These are phyloP conservation scores for Komagataella ulmi DNA, from an alignment of 805 yeast genomes.

Conservation along the genomic window DNA sequence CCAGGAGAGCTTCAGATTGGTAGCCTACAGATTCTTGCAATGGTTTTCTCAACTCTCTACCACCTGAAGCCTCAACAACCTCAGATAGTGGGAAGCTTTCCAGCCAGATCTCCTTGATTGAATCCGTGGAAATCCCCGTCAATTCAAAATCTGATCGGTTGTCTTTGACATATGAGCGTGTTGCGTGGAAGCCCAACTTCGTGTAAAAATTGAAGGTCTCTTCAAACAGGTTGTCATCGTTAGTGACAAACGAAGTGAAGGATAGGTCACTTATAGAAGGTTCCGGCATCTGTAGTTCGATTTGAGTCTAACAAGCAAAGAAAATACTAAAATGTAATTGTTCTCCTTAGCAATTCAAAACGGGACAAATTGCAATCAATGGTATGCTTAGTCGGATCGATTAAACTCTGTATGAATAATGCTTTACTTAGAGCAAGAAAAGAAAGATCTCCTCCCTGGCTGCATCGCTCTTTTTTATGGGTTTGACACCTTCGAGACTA, in stretches of 20 bases:
- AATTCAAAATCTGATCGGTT: slow-evolving; percentile 19
- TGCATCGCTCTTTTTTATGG: background rate
- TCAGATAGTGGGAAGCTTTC: slow-evolving; percentile 43
- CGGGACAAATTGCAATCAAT: background rate
- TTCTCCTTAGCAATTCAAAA: background rate
- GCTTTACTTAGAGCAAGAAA: background rate
- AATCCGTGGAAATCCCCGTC: slow-evolving; percentile 51
- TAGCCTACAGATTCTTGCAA: slow-evolving; percentile 16
- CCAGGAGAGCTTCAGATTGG: slow-evolving; percentile 1
- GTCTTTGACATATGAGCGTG: slow-evolving; percentile 47
- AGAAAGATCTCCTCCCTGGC: background rate
- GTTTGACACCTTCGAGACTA: background rate
- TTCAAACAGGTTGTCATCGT: slow-evolving; percentile 29
- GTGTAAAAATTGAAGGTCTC: slow-evolving; percentile 42
- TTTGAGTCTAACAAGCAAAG: background rate
- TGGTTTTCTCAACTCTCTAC: slow-evolving; percentile 10
- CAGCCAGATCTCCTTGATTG: slow-evolving; percentile 60
- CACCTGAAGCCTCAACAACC: slow-evolving; percentile 6
- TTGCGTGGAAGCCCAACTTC: slow-evolving; percentile 44
- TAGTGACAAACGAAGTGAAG: slow-evolving; percentile 49
- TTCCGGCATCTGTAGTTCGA: background rate
- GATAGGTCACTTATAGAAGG: slow-evolving; percentile 13
- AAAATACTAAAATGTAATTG: too few relatives aligned
- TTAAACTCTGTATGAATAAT: background rate
- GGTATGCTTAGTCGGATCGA: background rate